Base-by-base conservation (phyloP, 805 yeast genomes). In the Saccharomycopsis sp. region DNA sequence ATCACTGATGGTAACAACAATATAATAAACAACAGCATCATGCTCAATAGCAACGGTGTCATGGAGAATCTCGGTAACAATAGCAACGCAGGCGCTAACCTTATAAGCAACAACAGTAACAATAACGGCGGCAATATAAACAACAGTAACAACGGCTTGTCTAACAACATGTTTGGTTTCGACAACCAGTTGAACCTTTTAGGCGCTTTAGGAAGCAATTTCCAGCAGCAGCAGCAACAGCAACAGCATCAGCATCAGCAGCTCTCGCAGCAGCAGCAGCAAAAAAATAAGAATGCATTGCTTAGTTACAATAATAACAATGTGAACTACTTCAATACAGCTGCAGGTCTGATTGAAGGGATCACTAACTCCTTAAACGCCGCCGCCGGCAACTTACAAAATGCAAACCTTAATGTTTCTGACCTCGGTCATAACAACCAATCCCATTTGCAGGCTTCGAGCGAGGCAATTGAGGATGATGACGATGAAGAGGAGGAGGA, bases 211-310 rank as follows among this genome's bases (percentile, higher is more conserved):
- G 49, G 20, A 17, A 44, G 12, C 49, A 44, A 44, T 17, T 44
- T 44, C 22, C 22, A 44, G 29, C 34, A 50, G 35, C 42, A 41
- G 41, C 50, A 29, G 44, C 57, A 47, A n/a, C 60, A 38, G n/a
- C 57, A 56, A 17, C 67, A 62, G 12, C 62, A 58, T 54, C 68
- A 62, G 22, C 67, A 65, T 53, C 70, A 58, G 54, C 65, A 52
- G 53, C 62, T 25, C 44, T 53, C 9, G 47, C 62, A 56, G 50
- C 62, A 55, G 15, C 55, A 24, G 23, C 56, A 47, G 50, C 2
- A 24, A n/a, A 35, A 49, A 19, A 35, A 54, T 24, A 25, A 54
- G 14, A 42, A 34, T 44, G 34, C 24, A 20, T 50, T 35, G 44
- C 44, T 34, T 17, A 49, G 50, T 53, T 14, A 1, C 1, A 41